A percentile compares a stretch with the other conserved stretches of the same genome.
These are phyloP conservation scores for Xylaria scruposa DNA, from an alignment of 495 filamentous ascomycete species.

Conservation along the genomic window DNA sequence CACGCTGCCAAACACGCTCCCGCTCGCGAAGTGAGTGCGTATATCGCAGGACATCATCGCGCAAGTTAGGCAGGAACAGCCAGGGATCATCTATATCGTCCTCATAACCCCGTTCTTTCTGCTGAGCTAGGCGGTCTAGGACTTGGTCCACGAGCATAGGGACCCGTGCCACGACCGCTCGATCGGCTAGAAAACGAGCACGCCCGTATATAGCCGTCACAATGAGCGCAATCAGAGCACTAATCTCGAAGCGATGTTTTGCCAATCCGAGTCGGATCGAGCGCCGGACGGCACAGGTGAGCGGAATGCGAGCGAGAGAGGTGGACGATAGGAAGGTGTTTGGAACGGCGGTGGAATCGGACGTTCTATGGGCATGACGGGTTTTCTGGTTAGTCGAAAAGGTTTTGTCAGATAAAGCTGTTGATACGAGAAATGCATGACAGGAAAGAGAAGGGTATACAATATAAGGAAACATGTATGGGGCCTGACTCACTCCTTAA, in stretches of 20 bases:
- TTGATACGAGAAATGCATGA: constrained; percentile 17
- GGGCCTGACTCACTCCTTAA: constrained; percentile 73
- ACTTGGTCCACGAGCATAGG: constrained; percentile 82
- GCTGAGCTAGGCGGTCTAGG: constrained; percentile 78
- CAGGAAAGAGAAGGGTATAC: constrained; percentile 17
- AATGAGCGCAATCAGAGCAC: constrained; percentile 65
- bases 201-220: constrained; percentile 62
- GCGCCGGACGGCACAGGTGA: constrained; percentile 86
- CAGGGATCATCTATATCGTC: constrained; percentile 75
- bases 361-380: constrained; percentile 72
- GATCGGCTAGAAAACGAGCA: constrained; percentile 59
- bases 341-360: constrained; percentile 64
- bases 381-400: constrained; percentile 79
- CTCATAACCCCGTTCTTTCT: constrained; percentile 73
- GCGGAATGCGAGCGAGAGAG: constrained; percentile 87
- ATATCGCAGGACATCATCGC: constrained; percentile 87
- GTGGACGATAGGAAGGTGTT: constrained; percentile 65
- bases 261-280: constrained; percentile 90
- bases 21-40: constrained; percentile 77
- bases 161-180: constrained; percentile 70
- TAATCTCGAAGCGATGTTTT: constrained; percentile 94
- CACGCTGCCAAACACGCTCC: constrained; percentile 79
- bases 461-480: neutral
- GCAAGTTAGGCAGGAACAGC: constrained; percentile 83
- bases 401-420: constrained; percentile 39